These are phyloP conservation scores for Xylaria multiplex DNA, from an alignment of 2,329 filamentous ascomycete species.

Conservation along the genomic window DNA sequence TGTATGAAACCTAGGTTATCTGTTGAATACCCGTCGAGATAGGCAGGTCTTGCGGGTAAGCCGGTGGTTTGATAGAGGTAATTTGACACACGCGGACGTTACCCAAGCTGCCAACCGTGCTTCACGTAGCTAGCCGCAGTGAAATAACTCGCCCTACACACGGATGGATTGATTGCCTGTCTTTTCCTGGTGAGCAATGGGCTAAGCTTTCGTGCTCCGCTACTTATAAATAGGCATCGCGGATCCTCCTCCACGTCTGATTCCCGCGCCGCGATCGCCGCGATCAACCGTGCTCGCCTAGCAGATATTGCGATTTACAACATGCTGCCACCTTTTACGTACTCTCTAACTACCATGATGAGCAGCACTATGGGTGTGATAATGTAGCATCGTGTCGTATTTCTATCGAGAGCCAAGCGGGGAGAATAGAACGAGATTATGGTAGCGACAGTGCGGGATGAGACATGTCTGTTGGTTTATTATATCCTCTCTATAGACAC, in stretches of 20 bases:
- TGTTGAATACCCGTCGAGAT: not conserved
- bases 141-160: not conserved
- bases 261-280: not conserved
- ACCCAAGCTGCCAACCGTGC: not conserved
- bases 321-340: not conserved
- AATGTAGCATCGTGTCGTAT: conserved; percentile 20
- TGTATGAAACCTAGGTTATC: not conserved
- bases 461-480: conserved; percentile 16
- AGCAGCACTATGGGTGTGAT: conserved; percentile 12
- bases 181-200: not conserved
- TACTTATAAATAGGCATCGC: not conserved
- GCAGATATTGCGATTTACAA: no score
- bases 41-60: not conserved
- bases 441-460: not conserved
- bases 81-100: not conserved
- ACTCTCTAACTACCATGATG: not conserved
- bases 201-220: not conserved
- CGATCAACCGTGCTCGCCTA: no score
- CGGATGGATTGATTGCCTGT: no score
- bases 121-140: not conserved
- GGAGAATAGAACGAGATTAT: conserved; percentile 13
- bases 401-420: conserved; percentile 30
- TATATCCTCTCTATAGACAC: conserved; percentile 20
- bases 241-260: not conserved
- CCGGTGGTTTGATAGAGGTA: not conserved